Evolutionary conservation across 2,329 filamentous ascomycete genomes (phyloP), one percentile per base, ranked within the genome.

Genomic region (Exophiala sideris): DNA sequence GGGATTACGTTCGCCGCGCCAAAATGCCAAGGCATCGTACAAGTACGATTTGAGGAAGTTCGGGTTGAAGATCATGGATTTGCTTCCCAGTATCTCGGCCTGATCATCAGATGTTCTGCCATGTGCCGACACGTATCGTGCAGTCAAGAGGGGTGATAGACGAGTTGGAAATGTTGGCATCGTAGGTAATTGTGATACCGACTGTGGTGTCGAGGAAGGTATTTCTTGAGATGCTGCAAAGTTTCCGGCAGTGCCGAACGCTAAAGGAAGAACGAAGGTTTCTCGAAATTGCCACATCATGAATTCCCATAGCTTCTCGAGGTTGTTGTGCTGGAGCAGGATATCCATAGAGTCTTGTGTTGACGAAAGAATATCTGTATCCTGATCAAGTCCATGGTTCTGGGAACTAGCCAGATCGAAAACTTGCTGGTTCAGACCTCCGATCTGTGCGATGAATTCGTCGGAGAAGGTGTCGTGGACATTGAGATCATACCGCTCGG

Each of bases 1-100:
- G 0, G 91, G 83, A 46, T 80, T 73, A 12, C 91, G 76, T 63
- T 87, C 77, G 1, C 91, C 92, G 32, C 81, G 83, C 92, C 92
- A 97, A 90, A 90, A 96, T n/a, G 78, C 69, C 80, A 96, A 83
- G 59, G 88, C 85, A 2, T 82, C 78, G 0, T 72, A 67, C 2
- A 96, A 68, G 66, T 95, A 95, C 1, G 70, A 71, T 9, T 85
- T 79, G 40, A 96, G 73, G 2, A 76, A 76, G 1, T 75, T 68
- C 0, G 79, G 74, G 52, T 92, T 86, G 65, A 89, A 89, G 0
- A 82, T 76, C 61, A 94, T 82, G 1, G 78, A 78, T 54, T 81
- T 79, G 41, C 68, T 77, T 20, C 84, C 85, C 6, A 88, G 56
- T 3, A 59, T 21, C 12, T 45, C 54, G 32, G 51, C 36, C 14